Percentiles rank a stretch among this genome's conserved stretches.
Evolutionary conservation across 2,329 filamentous ascomycete species (phyloP).

Genomic region (Colletotrichum australisinense): DNA sequence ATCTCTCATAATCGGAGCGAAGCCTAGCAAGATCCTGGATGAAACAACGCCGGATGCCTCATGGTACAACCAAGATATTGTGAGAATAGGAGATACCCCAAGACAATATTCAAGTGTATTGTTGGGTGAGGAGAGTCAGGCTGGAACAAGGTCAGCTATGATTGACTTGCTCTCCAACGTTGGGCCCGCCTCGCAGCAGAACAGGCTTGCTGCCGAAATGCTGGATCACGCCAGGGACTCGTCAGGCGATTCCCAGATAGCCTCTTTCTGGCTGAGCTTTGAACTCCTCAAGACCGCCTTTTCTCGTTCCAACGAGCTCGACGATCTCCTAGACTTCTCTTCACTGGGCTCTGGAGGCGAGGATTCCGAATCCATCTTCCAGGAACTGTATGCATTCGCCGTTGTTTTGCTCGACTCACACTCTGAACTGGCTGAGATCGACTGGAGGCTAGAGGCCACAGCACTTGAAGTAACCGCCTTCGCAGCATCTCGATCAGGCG

Average conservation of each 20-base stretch:
- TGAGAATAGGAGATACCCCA: conserved; percentile 35
- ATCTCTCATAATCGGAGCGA: conserved; percentile 50
- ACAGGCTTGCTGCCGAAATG: conserved; percentile 73
- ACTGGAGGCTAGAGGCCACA: conserved; percentile 82
- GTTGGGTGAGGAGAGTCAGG: conserved; percentile 74
- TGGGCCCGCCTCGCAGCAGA: conserved; percentile 67
- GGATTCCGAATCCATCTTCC: conserved; percentile 59
- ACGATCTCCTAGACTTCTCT: conserved; percentile 74
- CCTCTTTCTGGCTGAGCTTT: conserved; percentile 84
- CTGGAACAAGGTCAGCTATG: conserved; percentile 68
- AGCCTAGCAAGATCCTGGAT: conserved; percentile 44
- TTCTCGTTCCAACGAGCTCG: conserved; percentile 63
- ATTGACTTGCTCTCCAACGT: conserved; percentile 66
- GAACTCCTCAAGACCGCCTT: conserved; percentile 73
- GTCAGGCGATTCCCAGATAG: conserved; percentile 69
- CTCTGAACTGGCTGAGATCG: conserved; percentile 58
- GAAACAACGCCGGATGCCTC: conserved; percentile 45
- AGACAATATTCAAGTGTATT: conserved; percentile 69
- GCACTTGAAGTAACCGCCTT: conserved; percentile 85
- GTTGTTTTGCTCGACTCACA: conserved; percentile 69
- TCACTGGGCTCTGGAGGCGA: conserved; percentile 50
- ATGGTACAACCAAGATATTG: conserved; percentile 43
- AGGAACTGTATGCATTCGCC: conserved; percentile 78
- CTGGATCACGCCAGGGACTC: conserved; percentile 71
- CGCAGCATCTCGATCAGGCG: conserved; percentile 74